Evolutionary conservation across 2,329 filamentous ascomycete species (phyloP), one percentile per base, ranked within the genome.

Genomic region (Epicoccum nigrum): DNA sequence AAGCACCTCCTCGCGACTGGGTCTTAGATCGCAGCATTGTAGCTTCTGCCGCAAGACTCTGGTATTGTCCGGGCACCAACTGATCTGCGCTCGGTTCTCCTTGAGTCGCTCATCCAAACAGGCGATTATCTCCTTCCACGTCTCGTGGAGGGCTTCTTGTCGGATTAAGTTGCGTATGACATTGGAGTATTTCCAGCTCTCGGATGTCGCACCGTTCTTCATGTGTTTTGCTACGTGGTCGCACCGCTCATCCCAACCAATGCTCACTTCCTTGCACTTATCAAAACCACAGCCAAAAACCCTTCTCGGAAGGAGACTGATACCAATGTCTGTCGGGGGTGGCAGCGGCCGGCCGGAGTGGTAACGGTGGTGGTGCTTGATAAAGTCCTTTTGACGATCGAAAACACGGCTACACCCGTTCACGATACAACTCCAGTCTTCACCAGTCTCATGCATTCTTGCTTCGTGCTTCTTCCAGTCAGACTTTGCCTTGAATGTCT

Each of bases 401-500:
- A 72, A 72, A 20, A 72, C 68, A 33, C 67, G 63, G 42, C 59
- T 68, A 44, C 71, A 74, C 11, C 68, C 69, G 37, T 63, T 58
- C 9, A 70, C 67, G 2, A 69, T 60, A 35, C 71, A 74, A 0
- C 63, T 66, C 71, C 71, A 74, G 33, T 72, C 68, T 45, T 74
- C 67, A 7, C 69, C 69, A n/a, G 70, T 72, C 54, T 74, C 70
- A 38, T 74, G 71, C 65, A 72, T 70, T 28, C 68, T 63, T 62
- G 69, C 71, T 43, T 74, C 71, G 19, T 74, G 71, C 45, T 72
- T 72, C 51, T 73, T 73, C 71, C 71, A 74, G 39, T 74, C 71
- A 1, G 70, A 73, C 43, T 73, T 73, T 7, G 69, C 70, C 40
- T 71, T 70, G 62, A 72, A 73, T 0, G 69, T 72, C 46, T 72